Percentiles rank a stretch among this genome's conserved stretches.
These are phyloP conservation scores for Thielaviopsis musarum DNA, from an alignment of 2,329 filamentous ascomycete species.

Conservation along the genomic window DNA sequence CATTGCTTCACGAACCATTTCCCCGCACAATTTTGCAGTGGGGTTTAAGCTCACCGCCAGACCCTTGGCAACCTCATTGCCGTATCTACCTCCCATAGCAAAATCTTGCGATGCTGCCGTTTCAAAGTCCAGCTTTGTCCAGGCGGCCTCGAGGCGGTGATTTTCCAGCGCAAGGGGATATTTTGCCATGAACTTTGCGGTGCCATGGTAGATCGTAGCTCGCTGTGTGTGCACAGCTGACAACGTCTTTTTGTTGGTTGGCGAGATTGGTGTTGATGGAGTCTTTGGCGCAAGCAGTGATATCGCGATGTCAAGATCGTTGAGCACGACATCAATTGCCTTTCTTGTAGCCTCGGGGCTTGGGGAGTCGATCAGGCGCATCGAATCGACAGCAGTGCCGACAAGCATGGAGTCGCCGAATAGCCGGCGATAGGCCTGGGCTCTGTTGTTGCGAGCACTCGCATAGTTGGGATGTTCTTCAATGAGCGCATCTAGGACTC, in stretches of 20 bases:
- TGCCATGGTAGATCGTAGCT: conserved; percentile 45
- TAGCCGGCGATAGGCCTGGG: conserved; percentile 45
- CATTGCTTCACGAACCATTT: conserved; percentile 54
- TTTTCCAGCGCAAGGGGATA: conserved; percentile 24
- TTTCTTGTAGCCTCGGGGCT: conserved; percentile 22
- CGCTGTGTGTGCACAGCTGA: conserved; percentile 57
- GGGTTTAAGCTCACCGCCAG: conserved; percentile 50
- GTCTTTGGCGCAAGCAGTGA: conserved; percentile 37
- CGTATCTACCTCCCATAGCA: conserved; percentile 45
- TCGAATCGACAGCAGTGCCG: conserved; percentile 21
- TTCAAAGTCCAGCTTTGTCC: conserved; percentile 41
- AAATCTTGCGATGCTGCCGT: conserved; percentile 46
- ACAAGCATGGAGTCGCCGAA: conserved; percentile 45
- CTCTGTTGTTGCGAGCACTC: conserved; percentile 58
- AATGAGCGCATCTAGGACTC: conserved; percentile 38
- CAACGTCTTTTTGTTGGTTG: conserved; percentile 47
- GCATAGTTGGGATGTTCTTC: conserved; percentile 46
- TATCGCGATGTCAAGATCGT: conserved; percentile 42
- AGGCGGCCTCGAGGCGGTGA: conserved; percentile 27
- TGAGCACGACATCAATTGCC: conserved; percentile 26
- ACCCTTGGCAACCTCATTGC: conserved; percentile 47
- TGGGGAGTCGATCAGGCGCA: conserved; percentile 25
- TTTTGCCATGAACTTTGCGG: conserved; percentile 30
- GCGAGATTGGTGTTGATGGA: conserved; percentile 37
- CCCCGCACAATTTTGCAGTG: conserved; percentile 51